Conservation (phyloP, 2,329 filamentous ascomycete genomes). For the Phialophora macrospora region DNA sequence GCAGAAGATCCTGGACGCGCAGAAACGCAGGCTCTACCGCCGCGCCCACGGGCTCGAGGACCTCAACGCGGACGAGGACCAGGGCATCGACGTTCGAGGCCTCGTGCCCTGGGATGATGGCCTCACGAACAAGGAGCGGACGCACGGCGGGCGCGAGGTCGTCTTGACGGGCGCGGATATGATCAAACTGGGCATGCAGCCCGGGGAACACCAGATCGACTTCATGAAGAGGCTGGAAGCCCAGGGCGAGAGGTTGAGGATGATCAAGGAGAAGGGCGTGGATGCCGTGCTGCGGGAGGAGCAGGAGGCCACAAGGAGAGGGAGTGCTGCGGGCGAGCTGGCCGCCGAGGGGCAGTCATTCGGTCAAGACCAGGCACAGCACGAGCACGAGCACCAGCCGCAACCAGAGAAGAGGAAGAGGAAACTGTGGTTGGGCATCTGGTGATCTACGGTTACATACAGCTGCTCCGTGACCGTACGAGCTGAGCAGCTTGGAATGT, state of each 20-base stretch:
- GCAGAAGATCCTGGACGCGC: slow-evolving; percentile 78
- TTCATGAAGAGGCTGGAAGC: slow-evolving; percentile 27
- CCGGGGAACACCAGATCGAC: slow-evolving; percentile 23
- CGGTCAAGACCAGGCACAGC: not conserved
- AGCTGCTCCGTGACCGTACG: too few species aligned
- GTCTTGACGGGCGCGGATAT: slow-evolving; percentile 40
- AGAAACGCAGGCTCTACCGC: slow-evolving; percentile 83
- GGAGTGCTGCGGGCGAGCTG: not conserved
- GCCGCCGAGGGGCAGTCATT: not conserved
- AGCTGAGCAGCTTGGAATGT: too few species aligned
- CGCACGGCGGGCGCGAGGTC: slow-evolving; percentile 40
- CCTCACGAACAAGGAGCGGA: slow-evolving; percentile 47
- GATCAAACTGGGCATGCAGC: slow-evolving; percentile 40
- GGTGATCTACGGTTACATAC: slow-evolving; percentile 19
- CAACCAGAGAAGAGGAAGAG: slow-evolving; percentile 32
- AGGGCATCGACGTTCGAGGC: slow-evolving; percentile 39
- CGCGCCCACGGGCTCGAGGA: slow-evolving; percentile 80
- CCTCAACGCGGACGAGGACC: slow-evolving; percentile 47
- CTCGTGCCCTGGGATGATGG: slow-evolving; percentile 44
- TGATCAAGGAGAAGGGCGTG: slow-evolving; percentile 12
- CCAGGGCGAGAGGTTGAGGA: slow-evolving; percentile 10
- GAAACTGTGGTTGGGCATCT: slow-evolving; percentile 40
- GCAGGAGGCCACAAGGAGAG: not conserved
- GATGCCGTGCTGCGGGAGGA: slow-evolving; percentile 13
- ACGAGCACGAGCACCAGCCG: not conserved